Base-by-base conservation (phyloP, 352 stramenopile species). In the Phytophthora gonapodyides region DNA sequence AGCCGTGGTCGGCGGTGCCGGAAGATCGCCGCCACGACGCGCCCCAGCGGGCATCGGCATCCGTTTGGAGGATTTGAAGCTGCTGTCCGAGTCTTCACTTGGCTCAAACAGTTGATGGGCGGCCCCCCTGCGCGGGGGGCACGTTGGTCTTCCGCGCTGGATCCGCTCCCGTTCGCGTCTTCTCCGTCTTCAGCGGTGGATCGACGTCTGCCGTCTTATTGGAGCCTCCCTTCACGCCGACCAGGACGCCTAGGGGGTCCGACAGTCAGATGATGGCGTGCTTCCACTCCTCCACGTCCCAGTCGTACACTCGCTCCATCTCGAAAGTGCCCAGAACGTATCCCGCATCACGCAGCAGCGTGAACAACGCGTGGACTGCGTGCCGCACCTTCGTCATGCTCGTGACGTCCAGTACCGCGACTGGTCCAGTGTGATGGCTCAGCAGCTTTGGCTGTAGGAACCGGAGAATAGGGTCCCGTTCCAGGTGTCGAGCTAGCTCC, bases 231-330 rank as follows among this genome's bases (percentile, higher is more conserved):
- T 2, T 12, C 0, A 13, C 36, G 0, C 40, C 52, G 9, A 59
- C 52, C n/a, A 59, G 13, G 5, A 15, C 40, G 2, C 1, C 13
- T 10, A 59, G 19, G 0, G 17, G 52, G 5, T 38, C 11, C 2
- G 11, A 10, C 7, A 51, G 8, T 0, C 5, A 31, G 0, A 7
- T 5, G 27, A 55, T 47, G 34, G 36, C 24, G 3, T 41, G 2
- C 35, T 35, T 53, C 54, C 54, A 61, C 5, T 21, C 16, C 15
- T 5, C 21, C 1, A 55, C 9, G 21, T 54, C 54, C 54, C 54
- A 51, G 33, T 61, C 54, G 41, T 31, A 60, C 11, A 60, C 31
- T 42, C 31, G 41, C 40, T 60, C 52, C 52, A 60, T 52, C 41
- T 61, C 44, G n/a, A 61, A 61, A 2, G 24, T 24, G 11, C 54